phyloP scores from a whole-genome alignment of 108 stramenopile genomes.

The Cyclotella atomus region DNA sequence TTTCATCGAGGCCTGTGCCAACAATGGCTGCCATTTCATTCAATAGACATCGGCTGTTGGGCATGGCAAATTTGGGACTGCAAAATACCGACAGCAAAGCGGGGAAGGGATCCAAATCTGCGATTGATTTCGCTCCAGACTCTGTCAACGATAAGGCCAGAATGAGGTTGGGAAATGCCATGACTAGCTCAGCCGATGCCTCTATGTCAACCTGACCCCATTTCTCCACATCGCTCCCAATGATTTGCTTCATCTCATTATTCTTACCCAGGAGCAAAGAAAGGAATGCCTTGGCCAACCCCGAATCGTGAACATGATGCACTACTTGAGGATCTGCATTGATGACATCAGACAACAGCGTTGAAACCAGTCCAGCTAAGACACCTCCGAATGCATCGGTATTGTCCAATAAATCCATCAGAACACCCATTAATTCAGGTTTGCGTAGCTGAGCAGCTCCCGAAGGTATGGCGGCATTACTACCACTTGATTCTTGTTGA shows the following conservation, averaged over 20 bases:
- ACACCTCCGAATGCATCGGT: slow-evolving; percentile 75
- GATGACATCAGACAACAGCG: slow-evolving; percentile 87
- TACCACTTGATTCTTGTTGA: slow-evolving; percentile 56
- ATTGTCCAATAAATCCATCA: slow-evolving; percentile 73
- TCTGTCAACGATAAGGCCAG: slow-evolving; percentile 89
- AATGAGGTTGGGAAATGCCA: slow-evolving; percentile 91
- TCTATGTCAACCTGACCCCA: slow-evolving; percentile 59
- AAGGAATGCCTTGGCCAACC: slow-evolving; percentile 79
- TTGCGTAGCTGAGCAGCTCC: slow-evolving; percentile 69
- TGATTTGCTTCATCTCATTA: slow-evolving; percentile 14
- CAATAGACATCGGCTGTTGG: slow-evolving; percentile 79
- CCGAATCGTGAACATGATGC: slow-evolving; percentile 77
- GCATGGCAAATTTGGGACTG: slow-evolving; percentile 89
- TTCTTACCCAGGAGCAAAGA: slow-evolving; percentile 54
- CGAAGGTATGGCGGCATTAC: slow-evolving; percentile 54
- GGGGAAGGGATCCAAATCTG: slow-evolving; percentile 86
- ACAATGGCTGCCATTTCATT: slow-evolving; percentile 87
- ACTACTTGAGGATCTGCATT: slow-evolving; percentile 89
- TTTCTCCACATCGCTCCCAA: slow-evolving; percentile 26
- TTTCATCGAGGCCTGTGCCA: slow-evolving; percentile 91
- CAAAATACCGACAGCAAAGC: slow-evolving; percentile 76
- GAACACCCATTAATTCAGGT: slow-evolving; percentile 58
- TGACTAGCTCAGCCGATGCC: slow-evolving; percentile 84
- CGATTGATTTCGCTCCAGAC: slow-evolving; percentile 73
- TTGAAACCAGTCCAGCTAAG: slow-evolving; percentile 68